A percentile compares a stretch with the other conserved stretches of the same genome.
phyloP scores from a whole-genome alignment of 768 basidiomycete genomes.

The Paxillus ammoniavirescens region DNA sequence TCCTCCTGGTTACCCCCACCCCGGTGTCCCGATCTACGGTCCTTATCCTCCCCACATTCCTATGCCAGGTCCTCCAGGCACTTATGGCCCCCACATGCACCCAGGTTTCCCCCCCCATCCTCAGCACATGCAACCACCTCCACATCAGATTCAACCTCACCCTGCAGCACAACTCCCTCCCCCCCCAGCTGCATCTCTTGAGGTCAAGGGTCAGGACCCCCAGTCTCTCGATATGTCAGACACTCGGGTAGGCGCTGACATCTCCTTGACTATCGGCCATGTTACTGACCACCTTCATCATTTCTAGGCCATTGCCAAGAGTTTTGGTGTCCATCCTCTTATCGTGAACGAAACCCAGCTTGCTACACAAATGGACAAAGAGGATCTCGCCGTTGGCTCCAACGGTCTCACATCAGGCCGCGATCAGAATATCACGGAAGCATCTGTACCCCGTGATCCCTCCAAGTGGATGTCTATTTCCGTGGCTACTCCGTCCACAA shows the following conservation, averaged over 20 bases:
- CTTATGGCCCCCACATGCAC: constrained; percentile 58
- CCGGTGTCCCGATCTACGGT: constrained; percentile 39
- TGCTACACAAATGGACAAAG: constrained; percentile 50
- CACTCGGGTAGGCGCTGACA: constrained; percentile 44
- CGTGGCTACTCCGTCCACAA: constrained; percentile 35
- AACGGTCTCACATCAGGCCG: constrained; percentile 68
- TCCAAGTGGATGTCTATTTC: constrained; percentile 59
- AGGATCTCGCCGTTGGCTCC: constrained; percentile 78
- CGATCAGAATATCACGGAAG: constrained; percentile 56
- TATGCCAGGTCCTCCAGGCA: constrained; percentile 39
- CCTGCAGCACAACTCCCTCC: constrained; percentile 23
- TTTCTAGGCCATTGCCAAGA: constrained; percentile 64
- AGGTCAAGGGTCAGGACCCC: constrained; percentile 76
- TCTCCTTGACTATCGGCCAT: neutral
- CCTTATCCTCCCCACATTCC: constrained; percentile 42
- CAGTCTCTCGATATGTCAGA: constrained; percentile 77
- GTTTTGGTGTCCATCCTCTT: constrained; percentile 71
- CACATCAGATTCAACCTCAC: constrained; percentile 36
- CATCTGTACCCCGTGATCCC: constrained; percentile 57
- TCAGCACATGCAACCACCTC: constrained; percentile 34
- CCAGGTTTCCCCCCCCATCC: constrained; percentile 57
- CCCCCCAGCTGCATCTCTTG: constrained; percentile 22
- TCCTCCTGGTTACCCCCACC: constrained; percentile 46
- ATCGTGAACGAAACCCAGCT: constrained; percentile 68
- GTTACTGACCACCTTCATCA: constrained; percentile 9